Evolutionary conservation across 2,329 filamentous ascomycete genomes (phyloP).

Genomic region (Dothideomycetes sp.): DNA sequence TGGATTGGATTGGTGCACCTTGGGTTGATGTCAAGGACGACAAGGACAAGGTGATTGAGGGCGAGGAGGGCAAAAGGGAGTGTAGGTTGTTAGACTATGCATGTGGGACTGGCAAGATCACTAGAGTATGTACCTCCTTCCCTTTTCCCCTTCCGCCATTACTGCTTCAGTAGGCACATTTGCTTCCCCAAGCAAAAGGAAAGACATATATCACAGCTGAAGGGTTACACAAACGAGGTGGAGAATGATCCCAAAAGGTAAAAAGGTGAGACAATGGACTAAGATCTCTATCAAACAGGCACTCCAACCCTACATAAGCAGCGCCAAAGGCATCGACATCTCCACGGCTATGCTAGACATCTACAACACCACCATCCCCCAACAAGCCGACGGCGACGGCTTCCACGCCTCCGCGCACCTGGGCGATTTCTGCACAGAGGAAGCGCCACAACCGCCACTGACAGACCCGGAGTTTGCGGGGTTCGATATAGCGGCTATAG

Average conservation of each 20-base stretch:
- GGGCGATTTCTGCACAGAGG: conserved; percentile 25
- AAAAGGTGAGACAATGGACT: too few relatives aligned
- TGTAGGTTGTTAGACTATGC: conserved; percentile 21
- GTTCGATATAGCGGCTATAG: conserved; percentile 33
- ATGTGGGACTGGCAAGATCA: conserved; percentile 23
- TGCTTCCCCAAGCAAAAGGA: not conserved
- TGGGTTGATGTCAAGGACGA: conserved; percentile 12
- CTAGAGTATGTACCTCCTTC: conserved; percentile 7
- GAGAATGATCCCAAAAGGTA: not conserved
- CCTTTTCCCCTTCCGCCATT: not conserved
- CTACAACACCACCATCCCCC: conserved; percentile 19
- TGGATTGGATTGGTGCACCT: conserved; percentile 19
- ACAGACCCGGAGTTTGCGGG: conserved; percentile 20
- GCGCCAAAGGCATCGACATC: conserved; percentile 21
- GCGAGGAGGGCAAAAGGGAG: conserved; percentile 11
- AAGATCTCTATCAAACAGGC: conserved; percentile 11
- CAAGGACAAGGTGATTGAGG: too few relatives aligned
- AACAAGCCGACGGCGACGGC: not conserved
- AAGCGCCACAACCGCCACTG: conserved; percentile 14
- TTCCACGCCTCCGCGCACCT: conserved; percentile 15
- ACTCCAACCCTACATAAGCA: conserved; percentile 18
- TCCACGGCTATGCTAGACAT: conserved; percentile 19
- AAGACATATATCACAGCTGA: too few relatives aligned
- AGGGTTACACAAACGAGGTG: too few relatives aligned
- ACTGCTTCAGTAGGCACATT: not conserved